These are phyloP conservation scores for Podospora fimiseda DNA, from an alignment of 495 filamentous ascomycete species.

Conservation along the genomic window DNA sequence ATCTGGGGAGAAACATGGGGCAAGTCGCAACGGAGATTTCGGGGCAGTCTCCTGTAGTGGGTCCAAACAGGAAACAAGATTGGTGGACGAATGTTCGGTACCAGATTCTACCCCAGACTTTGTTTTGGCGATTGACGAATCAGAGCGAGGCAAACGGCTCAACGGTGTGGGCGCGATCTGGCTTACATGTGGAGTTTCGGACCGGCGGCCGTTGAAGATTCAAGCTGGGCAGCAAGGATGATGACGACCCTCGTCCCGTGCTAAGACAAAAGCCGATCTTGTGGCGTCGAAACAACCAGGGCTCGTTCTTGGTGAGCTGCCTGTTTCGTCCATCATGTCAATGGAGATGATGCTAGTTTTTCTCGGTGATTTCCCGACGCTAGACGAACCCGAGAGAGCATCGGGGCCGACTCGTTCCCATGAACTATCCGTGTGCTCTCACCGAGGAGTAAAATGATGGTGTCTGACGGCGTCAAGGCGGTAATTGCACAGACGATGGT, in stretches of 20 bases:
- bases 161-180: constrained; percentile 28
- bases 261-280: constrained; percentile 18
- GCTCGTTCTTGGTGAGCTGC: constrained; percentile 8
- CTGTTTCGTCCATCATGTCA: background rate
- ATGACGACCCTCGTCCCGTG: constrained; percentile 10
- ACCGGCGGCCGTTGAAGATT: constrained; percentile 28
- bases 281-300: constrained; percentile 21
- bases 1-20: background rate
- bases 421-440: background rate
- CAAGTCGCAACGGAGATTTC: constrained; percentile 19
- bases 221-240: constrained; percentile 18
- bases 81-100: constrained; percentile 12
- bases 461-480: background rate
- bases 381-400: constrained; percentile 1
- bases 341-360: constrained; percentile 1
- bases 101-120: constrained; percentile 12
- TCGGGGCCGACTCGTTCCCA: background rate
- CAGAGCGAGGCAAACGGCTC: constrained; percentile 8
- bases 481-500: constrained; percentile 8
- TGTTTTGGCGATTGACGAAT: constrained; percentile 15
- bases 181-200: constrained; percentile 36
- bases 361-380: background rate
- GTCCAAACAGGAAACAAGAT: constrained; percentile 13
- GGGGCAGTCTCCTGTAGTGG: constrained; percentile 21
- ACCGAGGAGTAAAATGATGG: constrained; percentile 8